These are phyloP conservation scores for Diaporthe sp. DNA, from an alignment of 2,329 filamentous ascomycete genomes.

Conservation along the genomic window DNA sequence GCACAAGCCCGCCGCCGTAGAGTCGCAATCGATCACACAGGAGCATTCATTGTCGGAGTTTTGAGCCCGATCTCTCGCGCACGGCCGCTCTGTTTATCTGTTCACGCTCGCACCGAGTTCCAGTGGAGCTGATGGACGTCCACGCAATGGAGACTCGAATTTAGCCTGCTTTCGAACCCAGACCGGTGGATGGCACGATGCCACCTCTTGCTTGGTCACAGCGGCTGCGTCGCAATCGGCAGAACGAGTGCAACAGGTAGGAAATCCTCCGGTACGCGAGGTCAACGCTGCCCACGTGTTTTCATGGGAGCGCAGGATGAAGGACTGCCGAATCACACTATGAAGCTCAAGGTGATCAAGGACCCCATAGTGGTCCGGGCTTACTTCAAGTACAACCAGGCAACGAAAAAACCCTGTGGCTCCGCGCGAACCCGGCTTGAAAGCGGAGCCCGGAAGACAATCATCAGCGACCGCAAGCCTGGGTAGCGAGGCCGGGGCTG, in stretches of 20 bases:
- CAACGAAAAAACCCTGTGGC: not conserved
- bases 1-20: constrained; percentile 1
- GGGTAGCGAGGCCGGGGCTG: constrained; percentile 23
- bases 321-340: constrained; percentile 21
- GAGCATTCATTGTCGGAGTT: constrained; percentile 6
- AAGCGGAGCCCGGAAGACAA: constrained; percentile 7
- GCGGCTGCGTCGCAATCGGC: not conserved
- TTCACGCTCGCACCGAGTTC: not conserved
- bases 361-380: constrained; percentile 10
- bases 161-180: constrained; percentile 1
- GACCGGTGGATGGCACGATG: not conserved
- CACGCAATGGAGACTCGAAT: not conserved
- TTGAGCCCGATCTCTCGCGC: constrained; percentile 9
- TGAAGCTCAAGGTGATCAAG: not conserved
- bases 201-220: not conserved
- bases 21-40: constrained; percentile 14
- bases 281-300: not conserved
- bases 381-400: not conserved
- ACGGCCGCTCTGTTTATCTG: constrained; percentile 11
- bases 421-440: not conserved
- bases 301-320: not conserved
- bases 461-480: not conserved
- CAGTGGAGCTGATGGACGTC: not conserved
- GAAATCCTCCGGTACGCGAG: constrained; percentile 4
- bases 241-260: not conserved